These are phyloP conservation scores for Globisporangium okanoganense DNA, from an alignment of 352 stramenopile genomes.

Conservation along the genomic window DNA sequence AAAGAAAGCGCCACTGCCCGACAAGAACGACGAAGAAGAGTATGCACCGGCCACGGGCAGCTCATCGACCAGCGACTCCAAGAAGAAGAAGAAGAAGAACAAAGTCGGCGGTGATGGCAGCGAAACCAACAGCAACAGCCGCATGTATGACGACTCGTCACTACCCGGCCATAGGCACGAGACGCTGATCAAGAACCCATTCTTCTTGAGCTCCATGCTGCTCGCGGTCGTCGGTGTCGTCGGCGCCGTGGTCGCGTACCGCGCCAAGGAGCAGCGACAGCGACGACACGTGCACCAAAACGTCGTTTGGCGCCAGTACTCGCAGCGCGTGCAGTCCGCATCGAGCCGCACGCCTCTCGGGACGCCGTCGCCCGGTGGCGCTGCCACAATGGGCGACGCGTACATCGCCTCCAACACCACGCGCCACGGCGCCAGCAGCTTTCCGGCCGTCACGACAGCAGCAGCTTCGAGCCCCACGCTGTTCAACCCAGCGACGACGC, in stretches of 20 bases:
- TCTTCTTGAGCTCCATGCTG: constrained; percentile 36
- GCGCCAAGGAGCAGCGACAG: constrained; percentile 17
- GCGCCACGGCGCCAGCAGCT: neutral
- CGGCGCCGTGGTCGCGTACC: constrained; percentile 23
- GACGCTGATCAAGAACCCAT: constrained; percentile 27
- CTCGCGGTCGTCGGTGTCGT: constrained; percentile 26
- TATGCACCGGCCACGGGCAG: neutral
- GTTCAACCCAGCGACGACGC: neutral
- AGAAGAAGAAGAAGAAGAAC: neutral
- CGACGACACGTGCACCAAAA: constrained; percentile 7
- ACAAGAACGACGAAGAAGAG: neutral
- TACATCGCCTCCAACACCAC: constrained; percentile 8
- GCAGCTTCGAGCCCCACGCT: neutral
- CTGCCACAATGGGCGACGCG: neutral
- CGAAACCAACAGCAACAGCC: neutral
- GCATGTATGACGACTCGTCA: neutral
- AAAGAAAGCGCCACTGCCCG: neutral
- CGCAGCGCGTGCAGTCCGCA: constrained; percentile 2
- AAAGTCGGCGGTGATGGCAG: neutral
- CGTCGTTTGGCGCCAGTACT: neutral
- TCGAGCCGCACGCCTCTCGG: neutral
- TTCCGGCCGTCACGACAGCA: neutral
- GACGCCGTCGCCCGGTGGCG: neutral
- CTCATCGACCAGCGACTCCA: neutral
- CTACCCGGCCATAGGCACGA: neutral